Evolutionary conservation across 768 basidiomycete species (phyloP).

Genomic region (Boletellus ananiceps): DNA sequence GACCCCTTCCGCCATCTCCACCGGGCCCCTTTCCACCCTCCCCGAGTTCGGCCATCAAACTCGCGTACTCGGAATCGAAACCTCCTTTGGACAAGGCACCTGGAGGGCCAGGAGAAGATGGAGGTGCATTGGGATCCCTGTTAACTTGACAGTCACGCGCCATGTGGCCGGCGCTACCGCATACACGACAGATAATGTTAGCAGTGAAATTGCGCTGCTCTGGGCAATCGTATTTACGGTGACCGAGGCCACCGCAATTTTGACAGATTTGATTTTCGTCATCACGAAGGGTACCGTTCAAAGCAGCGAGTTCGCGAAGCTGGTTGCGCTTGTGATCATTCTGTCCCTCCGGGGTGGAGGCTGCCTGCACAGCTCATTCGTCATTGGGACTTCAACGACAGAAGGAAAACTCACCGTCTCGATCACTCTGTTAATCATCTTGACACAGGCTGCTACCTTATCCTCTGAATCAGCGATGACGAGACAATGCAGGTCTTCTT

Average conservation of each 20-base stretch:
- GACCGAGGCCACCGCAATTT: conserved; percentile 90
- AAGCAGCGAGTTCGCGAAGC: conserved; percentile 91
- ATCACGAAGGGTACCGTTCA: conserved; percentile 98
- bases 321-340: conserved; percentile 99
- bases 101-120: conserved; percentile 38
- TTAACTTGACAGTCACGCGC: conserved; percentile 95
- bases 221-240: conserved; percentile 98
- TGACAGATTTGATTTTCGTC: conserved; percentile 99
- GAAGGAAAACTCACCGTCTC: conserved; percentile 70
- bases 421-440: conserved; percentile 94
- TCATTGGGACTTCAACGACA: neutral
- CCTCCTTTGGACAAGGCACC: conserved; percentile 55
- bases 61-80: conserved; percentile 98
- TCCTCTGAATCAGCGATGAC: conserved; percentile 90
- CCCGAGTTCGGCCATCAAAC: conserved; percentile 95
- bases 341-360: conserved; percentile 97
- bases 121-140: conserved; percentile 75
- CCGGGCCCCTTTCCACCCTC: conserved; percentile 62
- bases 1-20: conserved; percentile 49
- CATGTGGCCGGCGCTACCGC: conserved; percentile 98
- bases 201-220: conserved; percentile 98
- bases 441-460: conserved; percentile 88
- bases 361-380: conserved; percentile 56
- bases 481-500: conserved; percentile 98
- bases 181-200: conserved; percentile 98